phyloP scores from a whole-genome alignment of 192 early-diverging fungal species.

The Coemansia sp. region DNA sequence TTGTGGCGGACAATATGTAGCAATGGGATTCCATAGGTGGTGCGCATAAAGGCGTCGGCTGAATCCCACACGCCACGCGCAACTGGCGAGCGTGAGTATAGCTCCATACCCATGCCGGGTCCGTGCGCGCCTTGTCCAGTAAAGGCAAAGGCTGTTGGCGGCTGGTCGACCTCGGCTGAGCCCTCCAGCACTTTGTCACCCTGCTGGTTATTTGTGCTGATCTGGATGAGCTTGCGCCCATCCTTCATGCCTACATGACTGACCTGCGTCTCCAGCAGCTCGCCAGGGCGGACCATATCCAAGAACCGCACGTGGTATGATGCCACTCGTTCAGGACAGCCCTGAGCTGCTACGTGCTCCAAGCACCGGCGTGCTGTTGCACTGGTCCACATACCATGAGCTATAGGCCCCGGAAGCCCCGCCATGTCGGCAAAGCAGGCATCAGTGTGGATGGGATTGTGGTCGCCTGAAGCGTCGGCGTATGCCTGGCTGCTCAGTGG shows the following conservation, averaged over 20 bases:
- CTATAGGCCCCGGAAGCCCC: conserved; percentile 89
- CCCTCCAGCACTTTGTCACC: conserved; percentile 79
- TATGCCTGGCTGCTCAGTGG: conserved; percentile 86
- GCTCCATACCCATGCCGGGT: conserved; percentile 94
- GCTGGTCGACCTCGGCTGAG: conserved; percentile 93
- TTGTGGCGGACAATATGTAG: conserved; percentile 57
- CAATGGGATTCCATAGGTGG: conserved; percentile 69
- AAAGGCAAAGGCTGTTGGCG: conserved; percentile 88
- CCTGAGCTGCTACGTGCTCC: conserved; percentile 92
- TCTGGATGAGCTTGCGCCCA: conserved; percentile 93
- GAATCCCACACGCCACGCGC: conserved; percentile 91
- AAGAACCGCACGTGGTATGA: conserved; percentile 87
- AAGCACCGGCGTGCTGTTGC: conserved; percentile 95
- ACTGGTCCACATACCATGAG: conserved; percentile 98
- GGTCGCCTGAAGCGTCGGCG: conserved; percentile 84
- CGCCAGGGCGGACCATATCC: conserved; percentile 92
- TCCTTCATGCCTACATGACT: conserved; percentile 95
- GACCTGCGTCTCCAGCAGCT: conserved; percentile 88
- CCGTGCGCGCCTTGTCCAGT: conserved; percentile 98
- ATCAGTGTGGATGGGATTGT: conserved; percentile 97
- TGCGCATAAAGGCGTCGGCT: conserved; percentile 84
- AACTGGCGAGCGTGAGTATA: conserved; percentile 79
- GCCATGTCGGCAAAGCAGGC: conserved; percentile 92
- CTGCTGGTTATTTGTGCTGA: conserved; percentile 84
- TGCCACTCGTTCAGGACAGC: conserved; percentile 85